phyloP scores from a whole-genome alignment of 2,329 filamentous ascomycete genomes.

The Alternaria metachromatica region DNA sequence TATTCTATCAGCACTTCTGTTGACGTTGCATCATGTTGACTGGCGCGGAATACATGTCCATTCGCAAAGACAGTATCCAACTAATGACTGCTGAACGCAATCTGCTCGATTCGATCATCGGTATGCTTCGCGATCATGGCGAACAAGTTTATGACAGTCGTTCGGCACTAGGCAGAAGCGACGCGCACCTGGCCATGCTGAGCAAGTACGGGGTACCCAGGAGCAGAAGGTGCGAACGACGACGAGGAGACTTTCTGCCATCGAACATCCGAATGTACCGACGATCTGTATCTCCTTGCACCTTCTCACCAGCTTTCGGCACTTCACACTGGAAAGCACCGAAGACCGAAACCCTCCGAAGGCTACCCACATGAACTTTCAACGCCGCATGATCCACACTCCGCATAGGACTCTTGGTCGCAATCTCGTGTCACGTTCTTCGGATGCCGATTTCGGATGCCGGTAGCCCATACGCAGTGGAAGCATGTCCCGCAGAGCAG shows the following conservation, averaged over 20 bases:
- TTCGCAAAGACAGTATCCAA: background rate
- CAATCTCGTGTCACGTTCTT: background rate
- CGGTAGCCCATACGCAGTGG: background rate
- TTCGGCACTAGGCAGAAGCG: background rate
- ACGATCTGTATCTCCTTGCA: background rate
- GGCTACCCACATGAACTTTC: background rate
- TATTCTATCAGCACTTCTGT: background rate
- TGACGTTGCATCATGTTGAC: background rate
- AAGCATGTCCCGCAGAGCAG: background rate
- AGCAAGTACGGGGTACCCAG: background rate
- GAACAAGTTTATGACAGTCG: background rate
- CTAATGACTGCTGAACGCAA: background rate
- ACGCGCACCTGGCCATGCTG: background rate
- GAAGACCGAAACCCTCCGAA: background rate
- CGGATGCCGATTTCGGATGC: background rate
- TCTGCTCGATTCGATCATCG: background rate
- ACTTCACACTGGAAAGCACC: background rate
- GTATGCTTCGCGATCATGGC: background rate
- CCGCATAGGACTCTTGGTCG: background rate
- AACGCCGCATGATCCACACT: background rate
- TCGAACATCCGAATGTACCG: background rate
- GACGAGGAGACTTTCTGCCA: background rate
- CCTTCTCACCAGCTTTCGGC: background rate
- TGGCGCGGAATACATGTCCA: background rate
- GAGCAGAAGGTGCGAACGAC: background rate